These are phyloP conservation scores for Fusarium sp. DNA, from an alignment of 2,329 filamentous ascomycete genomes.

Conservation along the genomic window DNA sequence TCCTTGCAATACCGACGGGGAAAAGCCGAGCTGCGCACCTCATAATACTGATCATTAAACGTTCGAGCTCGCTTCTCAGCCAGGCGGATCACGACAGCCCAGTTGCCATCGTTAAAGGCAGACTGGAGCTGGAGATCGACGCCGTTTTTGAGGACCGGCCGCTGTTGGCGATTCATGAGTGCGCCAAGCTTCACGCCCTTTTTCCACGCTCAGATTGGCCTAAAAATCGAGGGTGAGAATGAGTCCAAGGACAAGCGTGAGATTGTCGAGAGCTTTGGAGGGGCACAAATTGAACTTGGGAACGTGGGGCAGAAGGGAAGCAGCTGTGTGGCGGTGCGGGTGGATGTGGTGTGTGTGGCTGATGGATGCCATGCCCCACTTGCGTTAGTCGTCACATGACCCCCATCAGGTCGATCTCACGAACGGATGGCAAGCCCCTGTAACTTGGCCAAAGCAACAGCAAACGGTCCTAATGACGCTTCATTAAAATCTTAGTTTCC, in stretches of 20 bases:
- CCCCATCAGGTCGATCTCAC: background rate
- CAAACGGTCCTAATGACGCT: background rate
- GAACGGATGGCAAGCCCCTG: background rate
- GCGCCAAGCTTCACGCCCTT: conserved; percentile 8
- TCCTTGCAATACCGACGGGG: background rate
- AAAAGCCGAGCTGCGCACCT: conserved; percentile 51
- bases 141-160: conserved; percentile 57
- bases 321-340: conserved; percentile 15
- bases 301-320: conserved; percentile 23
- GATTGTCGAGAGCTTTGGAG: conserved; percentile 31
- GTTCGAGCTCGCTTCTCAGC: conserved; percentile 62
- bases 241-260: conserved; percentile 18
- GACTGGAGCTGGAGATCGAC: conserved; percentile 66
- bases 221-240: conserved; percentile 18
- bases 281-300: conserved; percentile 30
- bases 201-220: conserved; percentile 14
- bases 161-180: conserved; percentile 49
- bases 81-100: conserved; percentile 61
- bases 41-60: conserved; percentile 66
- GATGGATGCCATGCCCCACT: conserved; percentile 13
- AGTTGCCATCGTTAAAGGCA: conserved; percentile 65
- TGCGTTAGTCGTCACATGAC: background rate
- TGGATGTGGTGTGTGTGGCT: conserved; percentile 12
- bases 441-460: background rate
- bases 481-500: background rate